Conservation (phyloP, 2,329 filamentous ascomycete genomes). For the Leptographium radiaticola region DNA sequence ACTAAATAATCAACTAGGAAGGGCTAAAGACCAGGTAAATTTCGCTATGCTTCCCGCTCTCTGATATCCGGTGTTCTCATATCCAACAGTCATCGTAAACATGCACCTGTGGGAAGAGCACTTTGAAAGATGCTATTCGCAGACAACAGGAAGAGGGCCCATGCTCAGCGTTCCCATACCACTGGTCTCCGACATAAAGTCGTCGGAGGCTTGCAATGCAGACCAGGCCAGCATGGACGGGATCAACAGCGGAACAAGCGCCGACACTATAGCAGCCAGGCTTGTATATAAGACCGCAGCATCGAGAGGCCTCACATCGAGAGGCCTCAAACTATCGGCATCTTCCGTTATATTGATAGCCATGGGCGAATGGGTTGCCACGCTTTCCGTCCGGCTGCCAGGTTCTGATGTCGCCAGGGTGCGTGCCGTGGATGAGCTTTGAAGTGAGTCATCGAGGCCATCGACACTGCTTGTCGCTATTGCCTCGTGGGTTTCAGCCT, state of each 20-base stretch:
- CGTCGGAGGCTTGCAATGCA: neutral
- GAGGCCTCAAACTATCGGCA: too few relatives aligned
- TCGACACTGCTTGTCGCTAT: neutral
- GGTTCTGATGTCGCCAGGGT: too few relatives aligned
- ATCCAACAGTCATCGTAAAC: neutral
- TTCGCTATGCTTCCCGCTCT: neutral
- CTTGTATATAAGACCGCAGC: neutral
- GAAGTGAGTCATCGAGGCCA: neutral
- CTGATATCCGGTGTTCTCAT: neutral
- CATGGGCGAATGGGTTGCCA: neutral
- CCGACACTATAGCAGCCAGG: neutral
- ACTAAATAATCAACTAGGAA: too few relatives aligned
- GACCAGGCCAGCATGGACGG: slow-evolving; percentile 1
- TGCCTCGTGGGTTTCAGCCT: neutral
- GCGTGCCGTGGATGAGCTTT: too few relatives aligned
- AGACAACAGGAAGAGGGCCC: neutral
- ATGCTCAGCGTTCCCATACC: neutral
- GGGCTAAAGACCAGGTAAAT: neutral
- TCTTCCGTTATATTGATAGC: neutral
- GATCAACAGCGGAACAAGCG: neutral
- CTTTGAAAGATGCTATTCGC: neutral
- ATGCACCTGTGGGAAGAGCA: neutral
- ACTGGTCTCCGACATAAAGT: neutral
- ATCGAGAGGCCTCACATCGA: neutral
- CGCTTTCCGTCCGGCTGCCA: neutral